Evolutionary conservation across 352 stramenopile species (phyloP), one percentile per base, ranked within the genome.

Genomic region (Phytophthora crassamura): DNA sequence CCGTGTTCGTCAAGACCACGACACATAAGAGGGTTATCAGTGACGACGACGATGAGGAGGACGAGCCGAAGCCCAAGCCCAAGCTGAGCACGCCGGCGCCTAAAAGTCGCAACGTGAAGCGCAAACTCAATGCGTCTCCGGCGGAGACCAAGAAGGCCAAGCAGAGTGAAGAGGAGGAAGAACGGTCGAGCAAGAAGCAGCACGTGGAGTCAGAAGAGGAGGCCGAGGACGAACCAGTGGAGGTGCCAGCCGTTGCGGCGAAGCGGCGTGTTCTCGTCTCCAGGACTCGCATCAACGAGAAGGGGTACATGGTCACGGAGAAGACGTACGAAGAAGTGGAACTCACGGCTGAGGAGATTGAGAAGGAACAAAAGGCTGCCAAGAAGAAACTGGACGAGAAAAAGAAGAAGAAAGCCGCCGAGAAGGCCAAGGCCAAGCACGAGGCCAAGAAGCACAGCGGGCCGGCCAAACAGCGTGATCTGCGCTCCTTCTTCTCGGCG

Each of bases 241-340:
- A 68, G 32, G 62, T 70, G 36, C 65, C 51, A 25, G 62, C 53
- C 15, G 48, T 88, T 30, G 34, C 60, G 6, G 84, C 70, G 7
- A 92, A 84, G 57, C 74, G 82, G n/a, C 71, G 75, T 9, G 63
- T 88, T 43, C 57, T 86, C 14, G 75, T 91, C 34, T 82, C 66
- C 34, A 95, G 90, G 67, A 91, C 84, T 38, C 74, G 77, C 49
- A 90, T 95, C 61, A 92, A 89, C 45, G 81, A 92, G 25, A 64
- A 90, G 47, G 86, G 86, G 22, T 95, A 95, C 75, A 95, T 95
- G 86, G 82, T 92, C 28, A 95, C 84, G 28, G 86, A 95, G 67
- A 88, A 88, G 45, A 72, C 69, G 36, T 88, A 82, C 39, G 79
- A 94, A 30, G 84, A 93, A 38, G 76, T 91, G 35, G 77, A 92